Base-by-base conservation (phyloP, 163 green algal species). In the Scenedesmus sp. region DNA sequence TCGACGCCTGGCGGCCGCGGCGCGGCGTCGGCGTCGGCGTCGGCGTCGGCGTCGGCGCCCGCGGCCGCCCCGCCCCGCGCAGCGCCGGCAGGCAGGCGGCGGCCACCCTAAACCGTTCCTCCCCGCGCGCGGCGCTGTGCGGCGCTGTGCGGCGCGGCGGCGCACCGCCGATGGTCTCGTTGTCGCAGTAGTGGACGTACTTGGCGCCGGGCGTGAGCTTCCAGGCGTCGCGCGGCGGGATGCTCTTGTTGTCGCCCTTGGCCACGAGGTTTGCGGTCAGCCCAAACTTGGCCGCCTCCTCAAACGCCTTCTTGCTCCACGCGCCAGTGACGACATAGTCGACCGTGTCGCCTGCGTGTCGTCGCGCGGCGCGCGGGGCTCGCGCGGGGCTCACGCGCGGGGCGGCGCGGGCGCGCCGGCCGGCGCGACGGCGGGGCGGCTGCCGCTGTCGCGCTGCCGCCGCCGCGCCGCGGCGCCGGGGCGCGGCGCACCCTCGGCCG, bases 181-280 rank as follows among this genome's bases (percentile, higher is more conserved):
- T 99, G 87, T 97, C 92, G 87, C 97, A 99, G 85, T 98, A 98
- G 90, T 99, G 96, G 73, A 99, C 85, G 63, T 93, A 97, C 83
- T 91, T 92, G n/a, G 90, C 86, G 75, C 90, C 86, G 9, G 78
- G 42, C 20, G 60, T 93, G 13, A 99, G 88, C 69, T 96, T 95
- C 96, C 96, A 99, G 26, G 73, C 78, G 22, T 64, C 77, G 2
- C 75, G 62, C 0, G 74, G 62, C 0, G 95, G 95, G 10, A 99
- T 82, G 33, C 83, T 95, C 78, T 96, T 97, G 88, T 93, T 95
- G 75, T 93, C 86, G 50, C 91, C 90, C 86, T 95, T 97, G 60
- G 93, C 94, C 20, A 86, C 93, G 2, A 97, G 42, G 85, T 99
- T 98, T 28, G 92, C 94, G 18, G 94, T 74, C 2, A 47, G 26